Conservation (phyloP, 805 yeast genomes). For the Ogataea ramenticola region DNA sequence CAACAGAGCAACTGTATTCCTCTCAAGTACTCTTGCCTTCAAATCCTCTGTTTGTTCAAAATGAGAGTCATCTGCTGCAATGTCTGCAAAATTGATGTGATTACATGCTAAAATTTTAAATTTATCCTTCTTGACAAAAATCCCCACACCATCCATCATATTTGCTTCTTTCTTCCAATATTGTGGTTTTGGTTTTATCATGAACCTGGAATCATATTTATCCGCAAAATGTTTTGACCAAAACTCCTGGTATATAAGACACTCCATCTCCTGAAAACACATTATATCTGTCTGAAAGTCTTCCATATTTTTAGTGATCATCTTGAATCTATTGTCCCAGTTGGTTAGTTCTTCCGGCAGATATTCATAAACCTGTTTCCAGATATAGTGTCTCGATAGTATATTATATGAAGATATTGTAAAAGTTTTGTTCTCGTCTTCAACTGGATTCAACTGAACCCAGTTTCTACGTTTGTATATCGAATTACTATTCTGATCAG, state of each 20-base stretch:
- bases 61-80: conserved; percentile 13
- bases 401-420: conserved; percentile 28
- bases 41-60: conserved; percentile 29
- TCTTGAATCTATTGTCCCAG: conserved; percentile 42
- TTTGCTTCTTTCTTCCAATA: conserved; percentile 43
- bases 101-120: conserved; percentile 33
- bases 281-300: conserved; percentile 42
- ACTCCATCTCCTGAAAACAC: conserved; percentile 39
- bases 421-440: conserved; percentile 7
- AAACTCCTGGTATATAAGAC: conserved; percentile 16
- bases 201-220: conserved; percentile 41
- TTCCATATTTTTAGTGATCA: conserved; percentile 32
- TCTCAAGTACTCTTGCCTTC: conserved; percentile 27
- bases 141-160: conserved; percentile 54
- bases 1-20: conserved; percentile 55
- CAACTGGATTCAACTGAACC: conserved; percentile 4
- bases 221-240: conserved; percentile 17
- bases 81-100: conserved; percentile 25
- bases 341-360: conserved; percentile 38
- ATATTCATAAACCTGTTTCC: conserved; percentile 50
- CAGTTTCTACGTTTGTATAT: conserved; percentile 17
- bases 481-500: conserved; percentile 5
- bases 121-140: conserved; percentile 41
- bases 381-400: conserved; percentile 40
- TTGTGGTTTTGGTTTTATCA: conserved; percentile 41